Base-by-base conservation (phyloP, 2,329 filamentous ascomycete species). In the Metarhizium robertsii region DNA sequence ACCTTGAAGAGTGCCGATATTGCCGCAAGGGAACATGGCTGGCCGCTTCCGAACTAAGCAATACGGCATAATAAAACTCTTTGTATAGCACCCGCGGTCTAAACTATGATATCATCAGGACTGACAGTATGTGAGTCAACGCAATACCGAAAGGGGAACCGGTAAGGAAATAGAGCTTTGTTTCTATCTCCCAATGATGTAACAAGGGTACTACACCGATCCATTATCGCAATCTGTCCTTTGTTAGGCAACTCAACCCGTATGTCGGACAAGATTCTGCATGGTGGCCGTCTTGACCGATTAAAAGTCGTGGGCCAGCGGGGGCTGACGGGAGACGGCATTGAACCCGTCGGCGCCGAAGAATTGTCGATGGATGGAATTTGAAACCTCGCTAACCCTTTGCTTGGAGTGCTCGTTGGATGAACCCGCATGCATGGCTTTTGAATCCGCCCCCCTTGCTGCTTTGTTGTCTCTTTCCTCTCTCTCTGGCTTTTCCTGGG, bases 381-480 rank as follows among this genome's bases (percentile, higher is more conserved):
- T 43, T 54, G 46, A 18, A 46, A 46, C 25, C 6, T 20, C 36
- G 32, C 34, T 8, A 11, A 40, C 38, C 38, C 30, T 36, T 20
- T 40, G 38, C 34, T 42, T 51, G 25, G 42, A 20, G 25, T 36
- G 14, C 14, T 46, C 43, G 32, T 48, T 52, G 36, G 50, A 49
- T 51, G 25, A 40, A 38, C 45, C 47, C 13, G 53, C 36, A 18
- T 50, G 46, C 38, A 29, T 11, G 34, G 34, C 40, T 38, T 47
- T 45, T 46, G 20, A 49, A 38, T 29, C n/a, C 2, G 45, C 29
- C 30, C 25, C 10, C 7, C 20, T 46, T 50, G 36, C 34, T 51
- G 3, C 50, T 47, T 55, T 61, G 62, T 66, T 67, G 60, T 61
- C 65, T 67, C 65, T 67, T 25, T 25, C 25, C 25, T 66, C 59